Conservation (phyloP, 257 asterid species). For the Osmanthus fragrans region DNA sequence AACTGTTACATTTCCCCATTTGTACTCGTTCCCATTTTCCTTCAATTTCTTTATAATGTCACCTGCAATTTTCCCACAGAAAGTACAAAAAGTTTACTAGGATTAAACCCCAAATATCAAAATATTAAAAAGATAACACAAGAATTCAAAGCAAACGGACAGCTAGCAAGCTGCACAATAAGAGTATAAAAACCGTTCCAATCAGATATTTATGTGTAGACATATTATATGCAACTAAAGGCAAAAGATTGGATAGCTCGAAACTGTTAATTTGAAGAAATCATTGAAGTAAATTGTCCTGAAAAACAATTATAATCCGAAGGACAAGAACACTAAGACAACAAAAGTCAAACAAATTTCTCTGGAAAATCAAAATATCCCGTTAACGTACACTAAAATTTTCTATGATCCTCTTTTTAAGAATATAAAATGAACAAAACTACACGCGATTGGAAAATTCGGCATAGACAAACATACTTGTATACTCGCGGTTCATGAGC, state of each 20-base stretch:
- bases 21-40: conserved; percentile 79
- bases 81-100: neutral
- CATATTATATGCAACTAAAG: neutral
- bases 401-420: neutral
- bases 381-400: conserved; percentile 1
- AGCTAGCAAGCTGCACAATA: neutral
- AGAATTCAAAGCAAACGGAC: neutral
- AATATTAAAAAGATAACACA: neutral
- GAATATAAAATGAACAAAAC: neutral
- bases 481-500: conserved; percentile 75
- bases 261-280: neutral
- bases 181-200: neutral
- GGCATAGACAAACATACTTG: conserved; percentile 51
- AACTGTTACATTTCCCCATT: conserved; percentile 89
- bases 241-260: neutral
- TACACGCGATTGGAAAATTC: neutral
- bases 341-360: neutral
- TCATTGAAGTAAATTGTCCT: neutral
- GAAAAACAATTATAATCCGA: neutral
- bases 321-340: neutral
- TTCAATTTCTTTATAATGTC: conserved; percentile 79
- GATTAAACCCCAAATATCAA: neutral
- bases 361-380: neutral
- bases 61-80: conserved; percentile 51
- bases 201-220: neutral